Evolutionary conservation across 176 grass and related monocot genomes (phyloP).

Genomic region (Canna indica): DNA sequence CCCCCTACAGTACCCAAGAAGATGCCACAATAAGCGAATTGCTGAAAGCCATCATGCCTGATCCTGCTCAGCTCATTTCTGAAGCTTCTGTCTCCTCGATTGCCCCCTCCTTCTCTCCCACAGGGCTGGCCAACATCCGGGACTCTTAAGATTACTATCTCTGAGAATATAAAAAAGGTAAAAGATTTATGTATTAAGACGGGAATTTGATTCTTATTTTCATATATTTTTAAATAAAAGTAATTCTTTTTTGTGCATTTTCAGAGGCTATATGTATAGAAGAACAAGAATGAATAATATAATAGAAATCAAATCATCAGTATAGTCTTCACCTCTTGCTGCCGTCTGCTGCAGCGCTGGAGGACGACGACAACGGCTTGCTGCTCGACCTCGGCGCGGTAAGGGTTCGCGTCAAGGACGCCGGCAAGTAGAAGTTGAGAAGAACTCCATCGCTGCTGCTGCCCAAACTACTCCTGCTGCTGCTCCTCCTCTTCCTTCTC

Average conservation of each 20-base stretch:
- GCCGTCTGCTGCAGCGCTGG: not conserved
- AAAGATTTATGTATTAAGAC: no score
- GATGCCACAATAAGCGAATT: no score
- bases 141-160: slow-evolving; percentile 5
- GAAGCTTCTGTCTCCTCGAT: slow-evolving; percentile 32
- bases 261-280: no score
- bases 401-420: not conserved
- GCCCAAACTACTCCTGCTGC: slow-evolving; percentile 5
- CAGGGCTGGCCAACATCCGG: slow-evolving; percentile 13
- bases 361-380: not conserved
- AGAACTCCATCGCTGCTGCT: slow-evolving; percentile 17
- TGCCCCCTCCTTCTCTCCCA: slow-evolving; percentile 50
- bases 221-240: no score
- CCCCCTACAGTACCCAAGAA: no score
- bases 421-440: slow-evolving; percentile 26
- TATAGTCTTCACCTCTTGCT: slow-evolving; percentile 34
- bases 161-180: not conserved
- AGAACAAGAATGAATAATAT: no score
- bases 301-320: no score
- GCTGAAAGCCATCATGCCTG: no score
- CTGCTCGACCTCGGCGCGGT: slow-evolving; percentile 1
- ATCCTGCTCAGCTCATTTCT: not conserved
- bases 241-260: no score
- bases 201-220: no score
- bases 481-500: slow-evolving; percentile 5